Conservation (phyloP, 345 rosid genomes). For the Cardamine resedifolia region DNA sequence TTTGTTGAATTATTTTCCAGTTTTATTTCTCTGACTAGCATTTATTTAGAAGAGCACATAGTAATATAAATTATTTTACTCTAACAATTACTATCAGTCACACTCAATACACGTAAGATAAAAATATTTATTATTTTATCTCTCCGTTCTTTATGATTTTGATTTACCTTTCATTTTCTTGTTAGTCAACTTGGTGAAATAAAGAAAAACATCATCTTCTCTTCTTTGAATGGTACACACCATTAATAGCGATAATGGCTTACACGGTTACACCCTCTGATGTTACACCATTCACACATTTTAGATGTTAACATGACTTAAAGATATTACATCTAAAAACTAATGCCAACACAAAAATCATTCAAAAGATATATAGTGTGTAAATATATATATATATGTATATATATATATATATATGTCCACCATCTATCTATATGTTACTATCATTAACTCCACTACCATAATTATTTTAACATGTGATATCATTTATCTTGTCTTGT, state of each 20-base stretch:
- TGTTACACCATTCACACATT: background rate
- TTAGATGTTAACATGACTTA: background rate
- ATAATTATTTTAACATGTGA: background rate
- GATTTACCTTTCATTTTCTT: background rate
- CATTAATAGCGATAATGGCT: background rate
- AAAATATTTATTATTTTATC: background rate
- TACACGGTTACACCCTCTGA: background rate
- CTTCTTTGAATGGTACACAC: background rate
- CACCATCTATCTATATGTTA: background rate
- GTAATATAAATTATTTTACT: background rate
- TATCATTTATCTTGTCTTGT: background rate
- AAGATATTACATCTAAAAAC: background rate
- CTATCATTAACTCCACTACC: background rate
- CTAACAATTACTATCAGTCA: background rate
- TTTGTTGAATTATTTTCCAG: background rate
- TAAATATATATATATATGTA: too few species aligned
- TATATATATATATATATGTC: too few species aligned
- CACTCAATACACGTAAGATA: background rate
- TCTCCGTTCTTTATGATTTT: background rate
- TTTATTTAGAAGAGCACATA: background rate
- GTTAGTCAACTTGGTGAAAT: background rate
- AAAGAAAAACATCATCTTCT: background rate
- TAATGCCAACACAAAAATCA: too few species aligned
- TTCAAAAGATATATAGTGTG: too few species aligned
- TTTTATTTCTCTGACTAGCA: background rate